Conservation (phyloP, 352 stramenopile genomes). For the Thalassiosira oceanica region DNA sequence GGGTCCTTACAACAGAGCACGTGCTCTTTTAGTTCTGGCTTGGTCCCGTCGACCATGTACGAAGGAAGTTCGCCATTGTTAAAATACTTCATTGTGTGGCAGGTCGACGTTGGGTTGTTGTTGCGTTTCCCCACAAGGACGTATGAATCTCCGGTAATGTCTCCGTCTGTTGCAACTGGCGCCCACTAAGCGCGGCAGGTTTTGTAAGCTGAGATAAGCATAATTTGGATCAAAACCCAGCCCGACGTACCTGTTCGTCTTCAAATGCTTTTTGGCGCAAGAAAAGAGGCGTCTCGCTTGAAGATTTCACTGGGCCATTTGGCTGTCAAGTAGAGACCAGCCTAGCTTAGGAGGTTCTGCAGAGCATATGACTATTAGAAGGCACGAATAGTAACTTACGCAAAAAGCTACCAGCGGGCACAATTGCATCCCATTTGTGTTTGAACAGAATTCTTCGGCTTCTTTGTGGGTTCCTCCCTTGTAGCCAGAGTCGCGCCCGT, state of each 20-base stretch:
- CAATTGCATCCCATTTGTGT: slow-evolving; percentile 14
- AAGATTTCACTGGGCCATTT: neutral
- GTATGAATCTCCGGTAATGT: slow-evolving; percentile 9
- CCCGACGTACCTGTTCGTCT: no score
- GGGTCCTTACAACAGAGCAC: slow-evolving; percentile 17
- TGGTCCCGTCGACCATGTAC: slow-evolving; percentile 11
- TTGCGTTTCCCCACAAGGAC: slow-evolving; percentile 22
- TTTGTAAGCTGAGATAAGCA: no score
- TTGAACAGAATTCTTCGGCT: slow-evolving; percentile 28
- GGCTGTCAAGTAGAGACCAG: no score
- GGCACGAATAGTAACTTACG: no score
- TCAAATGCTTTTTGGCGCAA: slow-evolving; percentile 4
- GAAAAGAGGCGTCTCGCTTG: slow-evolving; percentile 8
- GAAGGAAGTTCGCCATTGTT: slow-evolving; percentile 2
- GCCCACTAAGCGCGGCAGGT: no score
- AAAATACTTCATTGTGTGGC: slow-evolving; percentile 1
- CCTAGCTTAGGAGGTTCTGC: no score
- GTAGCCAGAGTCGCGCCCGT: slow-evolving; percentile 23
- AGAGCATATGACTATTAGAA: no score
- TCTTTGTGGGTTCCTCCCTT: slow-evolving; percentile 22
- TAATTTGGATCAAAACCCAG: no score
- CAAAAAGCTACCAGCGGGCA: no score
- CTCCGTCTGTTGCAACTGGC: neutral
- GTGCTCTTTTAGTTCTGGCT: slow-evolving; percentile 26
- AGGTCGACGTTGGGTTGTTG: slow-evolving; percentile 15